phyloP scores from a whole-genome alignment of 2,329 filamentous ascomycete genomes.

The Fusarium agapanthi region DNA sequence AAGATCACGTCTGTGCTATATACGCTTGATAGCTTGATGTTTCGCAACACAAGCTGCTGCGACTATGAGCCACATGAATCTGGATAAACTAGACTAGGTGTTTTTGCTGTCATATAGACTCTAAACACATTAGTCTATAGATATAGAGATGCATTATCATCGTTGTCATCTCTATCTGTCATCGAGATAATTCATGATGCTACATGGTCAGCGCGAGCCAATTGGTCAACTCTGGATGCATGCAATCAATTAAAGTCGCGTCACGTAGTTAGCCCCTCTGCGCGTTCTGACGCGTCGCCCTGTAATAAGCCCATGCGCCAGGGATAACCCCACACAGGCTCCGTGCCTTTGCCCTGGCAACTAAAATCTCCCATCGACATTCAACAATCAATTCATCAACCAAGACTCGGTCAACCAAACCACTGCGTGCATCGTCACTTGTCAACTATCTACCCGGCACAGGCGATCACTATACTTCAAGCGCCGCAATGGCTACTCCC shows the following conservation, averaged over 20 bases:
- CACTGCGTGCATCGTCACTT: background rate
- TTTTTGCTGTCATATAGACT: background rate
- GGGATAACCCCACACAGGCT: conserved; percentile 18
- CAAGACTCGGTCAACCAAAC: background rate
- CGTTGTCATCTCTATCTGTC: background rate
- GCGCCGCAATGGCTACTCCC: conserved; percentile 57
- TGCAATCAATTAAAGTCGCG: conserved; percentile 54
- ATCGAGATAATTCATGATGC: background rate
- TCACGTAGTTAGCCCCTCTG: conserved; percentile 42
- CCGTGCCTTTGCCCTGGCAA: conserved; percentile 33
- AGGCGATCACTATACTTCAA: background rate
- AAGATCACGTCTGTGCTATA: background rate
- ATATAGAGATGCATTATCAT: background rate
- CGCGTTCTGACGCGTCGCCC: conserved; percentile 44
- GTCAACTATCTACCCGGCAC: background rate
- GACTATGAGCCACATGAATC: background rate
- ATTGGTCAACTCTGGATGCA: conserved; percentile 39
- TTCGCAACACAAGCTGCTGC: background rate
- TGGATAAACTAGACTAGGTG: background rate
- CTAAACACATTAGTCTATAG: no score
- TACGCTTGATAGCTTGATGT: background rate
- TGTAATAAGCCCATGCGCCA: conserved; percentile 3
- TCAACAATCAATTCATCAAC: conserved; percentile 13
- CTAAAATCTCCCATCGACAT: conserved; percentile 37
- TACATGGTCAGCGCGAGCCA: background rate